Conservation (phyloP, 306 rosid genomes). For the Myrica gale region DNA sequence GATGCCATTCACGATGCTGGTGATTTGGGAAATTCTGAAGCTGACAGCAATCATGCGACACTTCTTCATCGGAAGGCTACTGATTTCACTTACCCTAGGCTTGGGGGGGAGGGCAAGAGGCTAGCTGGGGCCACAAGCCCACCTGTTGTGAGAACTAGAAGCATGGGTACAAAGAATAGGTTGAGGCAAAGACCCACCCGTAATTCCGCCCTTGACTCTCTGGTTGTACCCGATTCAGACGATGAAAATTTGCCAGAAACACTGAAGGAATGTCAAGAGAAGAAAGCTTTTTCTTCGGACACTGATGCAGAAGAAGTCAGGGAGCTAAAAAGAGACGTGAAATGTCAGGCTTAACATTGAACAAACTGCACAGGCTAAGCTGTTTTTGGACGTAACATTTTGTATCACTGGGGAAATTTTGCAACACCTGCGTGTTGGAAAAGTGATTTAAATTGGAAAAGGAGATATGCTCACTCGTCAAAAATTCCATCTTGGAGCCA, state of each 20-base stretch:
- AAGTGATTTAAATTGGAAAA: background rate
- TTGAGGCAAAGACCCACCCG: conserved; percentile 73
- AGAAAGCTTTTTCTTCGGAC: background rate
- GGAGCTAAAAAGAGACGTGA: conserved; percentile 2
- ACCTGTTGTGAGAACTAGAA: conserved; percentile 40
- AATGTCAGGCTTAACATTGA: background rate
- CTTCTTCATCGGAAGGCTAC: conserved; percentile 17
- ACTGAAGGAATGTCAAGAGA: background rate
- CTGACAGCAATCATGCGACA: conserved; percentile 30
- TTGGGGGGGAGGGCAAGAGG: conserved; percentile 43
- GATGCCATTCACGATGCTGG: conserved; percentile 26
- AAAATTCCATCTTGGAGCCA: background rate
- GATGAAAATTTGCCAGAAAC: conserved; percentile 24
- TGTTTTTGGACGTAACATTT: background rate
- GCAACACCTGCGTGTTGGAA: background rate
- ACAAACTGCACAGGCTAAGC: background rate
- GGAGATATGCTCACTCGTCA: background rate
- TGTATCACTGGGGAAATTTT: background rate
- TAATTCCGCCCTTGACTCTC: conserved; percentile 62
- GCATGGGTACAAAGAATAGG: conserved; percentile 56
- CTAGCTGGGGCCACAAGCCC: conserved; percentile 44
- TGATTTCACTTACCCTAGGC: background rate
- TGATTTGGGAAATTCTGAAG: conserved; percentile 34
- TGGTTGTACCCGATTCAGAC: conserved; percentile 57
- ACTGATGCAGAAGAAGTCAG: conserved; percentile 11